Evolutionary conservation across 371 early-diverging fungal species (phyloP).

Genomic region (Mortierella sp.): DNA sequence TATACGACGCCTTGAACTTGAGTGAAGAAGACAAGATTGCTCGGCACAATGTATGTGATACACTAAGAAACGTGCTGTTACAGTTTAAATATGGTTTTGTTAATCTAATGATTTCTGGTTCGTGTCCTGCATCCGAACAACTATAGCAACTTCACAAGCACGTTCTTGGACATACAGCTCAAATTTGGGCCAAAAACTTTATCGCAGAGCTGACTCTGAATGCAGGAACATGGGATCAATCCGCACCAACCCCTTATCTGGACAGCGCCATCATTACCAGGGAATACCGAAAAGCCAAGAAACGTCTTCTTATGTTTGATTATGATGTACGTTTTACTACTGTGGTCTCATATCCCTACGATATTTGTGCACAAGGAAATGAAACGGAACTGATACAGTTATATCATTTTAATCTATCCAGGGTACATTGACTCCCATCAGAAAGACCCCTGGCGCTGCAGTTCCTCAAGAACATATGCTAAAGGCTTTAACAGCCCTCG

Average conservation of each 20-base stretch:
- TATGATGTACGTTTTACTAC: constrained; percentile 75
- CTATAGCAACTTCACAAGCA: constrained; percentile 86
- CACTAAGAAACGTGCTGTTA: background rate
- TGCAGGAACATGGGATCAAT: constrained; percentile 64
- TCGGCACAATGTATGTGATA: constrained; percentile 75
- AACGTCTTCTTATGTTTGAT: constrained; percentile 86
- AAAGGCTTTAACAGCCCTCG: constrained; percentile 71
- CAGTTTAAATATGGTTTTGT: no score
- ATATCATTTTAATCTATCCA: constrained; percentile 33
- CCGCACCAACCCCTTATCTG: constrained; percentile 77
- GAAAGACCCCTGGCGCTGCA: constrained; percentile 75
- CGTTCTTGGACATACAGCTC: constrained; percentile 91
- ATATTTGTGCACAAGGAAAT: background rate
- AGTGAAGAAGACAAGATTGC: constrained; percentile 80
- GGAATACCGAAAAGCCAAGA: constrained; percentile 68
- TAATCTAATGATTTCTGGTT: background rate
- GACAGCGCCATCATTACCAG: constrained; percentile 61
- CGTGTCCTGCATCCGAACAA: background rate
- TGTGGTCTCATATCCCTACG: background rate
- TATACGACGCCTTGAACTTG: constrained; percentile 92
- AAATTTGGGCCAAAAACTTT: constrained; percentile 93
- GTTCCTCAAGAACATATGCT: constrained; percentile 77
- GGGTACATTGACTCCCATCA: constrained; percentile 88
- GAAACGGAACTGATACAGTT: background rate
- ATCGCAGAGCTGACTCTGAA: constrained; percentile 68